Conservation (phyloP, 208 protist genomes). For the Acanthamoeba royreba region DNA sequence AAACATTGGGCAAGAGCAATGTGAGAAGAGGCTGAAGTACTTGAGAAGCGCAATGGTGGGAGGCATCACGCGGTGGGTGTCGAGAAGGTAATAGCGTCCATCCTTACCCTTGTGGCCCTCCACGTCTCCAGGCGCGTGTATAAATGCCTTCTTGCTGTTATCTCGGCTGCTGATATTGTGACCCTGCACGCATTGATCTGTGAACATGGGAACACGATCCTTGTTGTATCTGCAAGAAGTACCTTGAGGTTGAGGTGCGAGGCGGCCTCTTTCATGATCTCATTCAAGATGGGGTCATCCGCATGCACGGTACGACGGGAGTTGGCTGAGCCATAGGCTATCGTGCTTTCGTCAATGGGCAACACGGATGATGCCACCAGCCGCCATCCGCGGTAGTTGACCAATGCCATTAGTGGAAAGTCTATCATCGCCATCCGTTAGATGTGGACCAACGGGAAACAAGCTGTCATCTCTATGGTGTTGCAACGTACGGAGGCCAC, state of each 20-base stretch:
- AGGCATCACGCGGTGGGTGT: not conserved
- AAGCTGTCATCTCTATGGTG: too few relatives aligned
- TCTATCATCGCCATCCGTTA: not conserved
- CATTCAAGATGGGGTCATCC: not conserved
- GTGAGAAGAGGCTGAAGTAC: conserved; percentile 35
- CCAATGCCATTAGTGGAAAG: conserved; percentile 45
- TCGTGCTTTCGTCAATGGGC: not conserved
- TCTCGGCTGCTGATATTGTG: not conserved
- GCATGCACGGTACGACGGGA: not conserved
- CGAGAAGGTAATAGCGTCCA: conserved; percentile 7
- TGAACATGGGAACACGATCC: too few relatives aligned
- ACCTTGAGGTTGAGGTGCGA: conserved; percentile 5
- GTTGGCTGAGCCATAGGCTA: not conserved
- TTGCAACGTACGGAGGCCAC: not conserved
- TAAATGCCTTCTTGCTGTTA: not conserved
- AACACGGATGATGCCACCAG: conserved; percentile 6
- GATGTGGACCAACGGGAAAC: not conserved
- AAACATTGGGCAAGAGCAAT: too few relatives aligned
- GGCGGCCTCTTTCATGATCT: conserved; percentile 7
- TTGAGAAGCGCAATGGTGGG: not conserved
- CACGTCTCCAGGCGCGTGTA: not conserved
- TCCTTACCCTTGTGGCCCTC: conserved; percentile 26
- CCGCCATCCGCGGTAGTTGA: conserved; percentile 3
- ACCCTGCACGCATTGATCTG: not conserved
- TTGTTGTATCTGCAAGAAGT: too few relatives aligned